Evolutionary conservation across 257 asterid genomes (phyloP).

Genomic region (Petrea volubilis): DNA sequence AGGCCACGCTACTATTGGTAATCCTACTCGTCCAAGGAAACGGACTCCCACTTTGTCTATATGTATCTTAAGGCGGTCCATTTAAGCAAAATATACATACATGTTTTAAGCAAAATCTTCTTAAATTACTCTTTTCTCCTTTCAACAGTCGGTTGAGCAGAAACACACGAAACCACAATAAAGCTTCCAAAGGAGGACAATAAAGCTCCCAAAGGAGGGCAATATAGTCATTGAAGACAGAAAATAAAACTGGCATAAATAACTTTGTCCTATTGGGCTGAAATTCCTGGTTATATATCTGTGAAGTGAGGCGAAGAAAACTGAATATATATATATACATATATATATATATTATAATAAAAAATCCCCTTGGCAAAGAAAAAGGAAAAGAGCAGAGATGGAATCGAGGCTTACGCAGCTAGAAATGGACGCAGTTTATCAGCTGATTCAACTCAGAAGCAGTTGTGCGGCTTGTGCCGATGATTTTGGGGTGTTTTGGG

Average conservation of each 20-base stretch:
- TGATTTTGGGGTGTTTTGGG: constrained; percentile 22
- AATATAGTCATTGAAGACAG: neutral
- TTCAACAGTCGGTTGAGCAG: neutral
- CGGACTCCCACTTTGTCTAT: too few species aligned
- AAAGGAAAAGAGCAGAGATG: constrained; percentile 26
- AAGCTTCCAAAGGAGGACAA: neutral
- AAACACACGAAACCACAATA: too few species aligned
- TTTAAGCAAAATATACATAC: too few species aligned
- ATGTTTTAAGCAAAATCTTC: too few species aligned
- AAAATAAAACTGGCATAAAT: constrained; percentile 12
- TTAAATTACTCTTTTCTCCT: neutral
- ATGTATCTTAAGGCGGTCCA: too few species aligned
- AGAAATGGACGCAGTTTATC: constrained; percentile 65
- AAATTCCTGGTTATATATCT: constrained; percentile 21
- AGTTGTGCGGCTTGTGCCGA: constrained; percentile 24
- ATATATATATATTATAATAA: too few species aligned
- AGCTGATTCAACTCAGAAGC: constrained; percentile 65
- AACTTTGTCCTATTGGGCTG: constrained; percentile 23
- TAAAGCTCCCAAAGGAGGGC: constrained; percentile 13
- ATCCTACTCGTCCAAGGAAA: too few species aligned
- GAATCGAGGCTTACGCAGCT: constrained; percentile 48
- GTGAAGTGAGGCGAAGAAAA: neutral
- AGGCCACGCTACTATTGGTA: too few species aligned
- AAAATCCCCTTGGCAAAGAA: neutral
- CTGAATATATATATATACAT: neutral